Percentiles rank a stretch among this genome's conserved stretches.
Conservation (phyloP, 2,329 filamentous ascomycete species). For the Aureobasidium uvarum region DNA sequence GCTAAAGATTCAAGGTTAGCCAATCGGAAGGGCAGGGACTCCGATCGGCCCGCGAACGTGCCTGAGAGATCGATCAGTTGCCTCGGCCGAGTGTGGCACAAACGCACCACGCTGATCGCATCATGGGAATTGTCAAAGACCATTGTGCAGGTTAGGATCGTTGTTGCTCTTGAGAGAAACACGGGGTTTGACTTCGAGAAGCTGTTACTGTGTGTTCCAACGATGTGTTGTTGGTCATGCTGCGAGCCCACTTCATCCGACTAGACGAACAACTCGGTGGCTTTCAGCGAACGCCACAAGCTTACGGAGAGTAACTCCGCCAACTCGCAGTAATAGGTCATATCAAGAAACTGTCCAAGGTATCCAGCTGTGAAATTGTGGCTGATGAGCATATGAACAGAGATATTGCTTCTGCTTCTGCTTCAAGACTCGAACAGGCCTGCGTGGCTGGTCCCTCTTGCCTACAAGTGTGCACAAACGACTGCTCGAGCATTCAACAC, state of each 20-base stretch:
- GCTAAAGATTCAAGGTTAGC: neutral
- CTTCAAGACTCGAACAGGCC: neutral
- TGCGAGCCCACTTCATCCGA: neutral
- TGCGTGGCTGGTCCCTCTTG: neutral
- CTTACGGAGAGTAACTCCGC: neutral
- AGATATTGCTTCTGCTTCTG: too few relatives aligned
- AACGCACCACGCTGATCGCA: neutral
- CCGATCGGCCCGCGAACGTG: constrained; percentile 6
- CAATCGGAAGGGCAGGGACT: constrained; percentile 2
- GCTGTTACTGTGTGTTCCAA: neutral
- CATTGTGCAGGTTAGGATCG: neutral
- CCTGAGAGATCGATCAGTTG: constrained; percentile 5
- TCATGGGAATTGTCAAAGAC: neutral
- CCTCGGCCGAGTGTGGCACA: neutral
- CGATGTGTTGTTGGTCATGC: neutral
- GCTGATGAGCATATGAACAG: neutral
- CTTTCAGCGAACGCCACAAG: neutral
- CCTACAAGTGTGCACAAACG: neutral
- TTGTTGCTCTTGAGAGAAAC: neutral
- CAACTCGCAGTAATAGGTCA: neutral
- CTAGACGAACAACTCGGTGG: neutral
- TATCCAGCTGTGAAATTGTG: neutral
- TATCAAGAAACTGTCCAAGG: neutral
- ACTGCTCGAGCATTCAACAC: neutral
- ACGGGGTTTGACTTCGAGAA: neutral